Evolutionary conservation across 441 rosid species (phyloP).

Genomic region (Adansonia gregorii): DNA sequence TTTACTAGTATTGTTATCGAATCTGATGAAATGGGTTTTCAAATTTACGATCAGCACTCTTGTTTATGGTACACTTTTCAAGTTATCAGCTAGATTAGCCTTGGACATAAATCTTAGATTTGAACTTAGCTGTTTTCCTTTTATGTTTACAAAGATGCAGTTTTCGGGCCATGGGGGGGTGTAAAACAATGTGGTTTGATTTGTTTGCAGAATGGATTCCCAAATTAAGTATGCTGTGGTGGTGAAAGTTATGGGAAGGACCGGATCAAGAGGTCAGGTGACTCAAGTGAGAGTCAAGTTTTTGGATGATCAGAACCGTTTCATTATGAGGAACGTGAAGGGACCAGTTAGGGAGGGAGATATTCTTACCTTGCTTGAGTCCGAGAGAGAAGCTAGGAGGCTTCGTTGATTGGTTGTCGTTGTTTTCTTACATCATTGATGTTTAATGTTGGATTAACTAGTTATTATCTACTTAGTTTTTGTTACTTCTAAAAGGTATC

Average conservation of each 20-base stretch:
- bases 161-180: neutral
- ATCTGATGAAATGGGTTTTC: neutral
- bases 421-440: neutral
- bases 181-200: neutral
- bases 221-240: slow-evolving; percentile 77
- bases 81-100: neutral
- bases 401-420: slow-evolving; percentile 53
- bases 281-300: slow-evolving; percentile 86
- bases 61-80: neutral
- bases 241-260: slow-evolving; percentile 86
- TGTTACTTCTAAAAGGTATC: slow-evolving; percentile 1
- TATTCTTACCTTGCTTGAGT: slow-evolving; percentile 80
- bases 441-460: neutral
- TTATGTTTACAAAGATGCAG: neutral
- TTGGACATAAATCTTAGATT: neutral
- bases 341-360: slow-evolving; percentile 93
- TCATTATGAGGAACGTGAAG: slow-evolving; percentile 88
- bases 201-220: slow-evolving; percentile 66
- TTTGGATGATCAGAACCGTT: slow-evolving; percentile 74
- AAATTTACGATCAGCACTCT: neutral
- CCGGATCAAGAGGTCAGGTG: slow-evolving; percentile 87
- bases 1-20: neutral
- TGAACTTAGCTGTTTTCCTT: neutral
- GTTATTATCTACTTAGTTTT: neutral
- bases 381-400: slow-evolving; percentile 91